phyloP scores from a whole-genome alignment of 208 protist genomes.

The Acanthamoeba divionensis region DNA sequence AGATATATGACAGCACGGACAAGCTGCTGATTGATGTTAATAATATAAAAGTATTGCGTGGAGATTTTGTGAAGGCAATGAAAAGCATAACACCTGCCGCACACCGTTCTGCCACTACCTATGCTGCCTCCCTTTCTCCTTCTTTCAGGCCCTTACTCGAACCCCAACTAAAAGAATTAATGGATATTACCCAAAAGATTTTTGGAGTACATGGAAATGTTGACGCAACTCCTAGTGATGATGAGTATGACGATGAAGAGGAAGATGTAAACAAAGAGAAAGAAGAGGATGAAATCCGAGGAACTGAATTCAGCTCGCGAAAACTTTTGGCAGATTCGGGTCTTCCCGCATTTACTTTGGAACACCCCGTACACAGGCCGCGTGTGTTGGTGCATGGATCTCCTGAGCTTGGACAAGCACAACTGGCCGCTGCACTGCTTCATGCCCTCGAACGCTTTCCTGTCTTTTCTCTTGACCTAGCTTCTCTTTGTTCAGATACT shows the following conservation, averaged over 20 bases:
- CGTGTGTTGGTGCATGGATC: constrained; percentile 31
- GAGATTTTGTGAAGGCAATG: constrained; percentile 56
- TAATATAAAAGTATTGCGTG: neutral
- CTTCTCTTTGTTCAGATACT: constrained; percentile 30
- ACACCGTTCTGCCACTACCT: neutral
- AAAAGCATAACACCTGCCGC: constrained; percentile 5
- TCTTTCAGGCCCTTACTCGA: constrained; percentile 1
- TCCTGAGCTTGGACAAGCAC: constrained; percentile 39
- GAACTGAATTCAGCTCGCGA: neutral
- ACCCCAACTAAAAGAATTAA: neutral
- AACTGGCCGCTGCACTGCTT: constrained; percentile 58
- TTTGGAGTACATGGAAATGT: neutral
- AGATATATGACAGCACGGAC: constrained; percentile 51
- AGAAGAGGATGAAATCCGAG: neutral
- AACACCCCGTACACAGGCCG: constrained; percentile 11
- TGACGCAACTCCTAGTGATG: neutral
- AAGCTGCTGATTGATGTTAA: constrained; percentile 55
- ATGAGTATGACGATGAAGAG: neutral
- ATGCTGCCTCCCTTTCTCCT: neutral
- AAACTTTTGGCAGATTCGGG: neutral
- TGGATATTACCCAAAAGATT: neutral
- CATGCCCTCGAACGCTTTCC: constrained; percentile 58
- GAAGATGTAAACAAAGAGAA: neutral
- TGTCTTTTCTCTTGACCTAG: constrained; percentile 49
- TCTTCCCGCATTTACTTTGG: neutral